Base-by-base conservation (phyloP, 202 grass and related monocot genomes). In the Panicum virgatum region DNA sequence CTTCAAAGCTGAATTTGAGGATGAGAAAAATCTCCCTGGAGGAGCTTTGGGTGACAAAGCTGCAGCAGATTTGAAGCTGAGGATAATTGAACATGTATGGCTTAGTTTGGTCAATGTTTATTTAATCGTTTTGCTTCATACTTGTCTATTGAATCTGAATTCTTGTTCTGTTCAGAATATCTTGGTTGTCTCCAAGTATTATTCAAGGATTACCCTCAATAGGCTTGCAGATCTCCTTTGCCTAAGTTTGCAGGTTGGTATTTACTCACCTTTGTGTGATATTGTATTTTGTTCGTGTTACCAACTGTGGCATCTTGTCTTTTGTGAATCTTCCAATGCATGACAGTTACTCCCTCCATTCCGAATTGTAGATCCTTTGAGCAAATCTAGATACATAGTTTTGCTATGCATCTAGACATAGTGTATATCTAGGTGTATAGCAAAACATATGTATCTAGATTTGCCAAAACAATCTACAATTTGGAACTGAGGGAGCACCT, bases 151-250 rank as follows among this genome's bases (percentile, higher is more conserved):
- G 48, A 85, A 27, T 72, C n/a, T 52, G 1, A 27, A 9, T 69
- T 71, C 11, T 23, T 80, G 40, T 7, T 40, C 38, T 82, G 7
- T 86, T 75, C 87, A 98, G 96, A 98, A 98, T 69, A 98, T 98
- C 70, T 93, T 98, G 90, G 96, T 98, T 22, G 96, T 98, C n/a
- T 95, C 96, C 0, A 98, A 96, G 61, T 98, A 96, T 27, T 96
- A 98, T 87, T 96, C 96, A 40, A 95, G 96, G 87, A 98, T 98
- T 71, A 91, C 85, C 29, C 74, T 98, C 37, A 95, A 96, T 77
- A 89, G 96, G 52, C 64, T 98, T 77, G 86, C 96, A 0, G 92
- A 93, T 48, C 89, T 98, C 79, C 88, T 98, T 34, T 96, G 90
- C 82, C 38, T 98, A 64, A 90, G 88, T 83, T 85, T 98, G 56